These are phyloP conservation scores for Skeletonema grethae DNA, from an alignment of 108 stramenopile species.

Conservation along the genomic window DNA sequence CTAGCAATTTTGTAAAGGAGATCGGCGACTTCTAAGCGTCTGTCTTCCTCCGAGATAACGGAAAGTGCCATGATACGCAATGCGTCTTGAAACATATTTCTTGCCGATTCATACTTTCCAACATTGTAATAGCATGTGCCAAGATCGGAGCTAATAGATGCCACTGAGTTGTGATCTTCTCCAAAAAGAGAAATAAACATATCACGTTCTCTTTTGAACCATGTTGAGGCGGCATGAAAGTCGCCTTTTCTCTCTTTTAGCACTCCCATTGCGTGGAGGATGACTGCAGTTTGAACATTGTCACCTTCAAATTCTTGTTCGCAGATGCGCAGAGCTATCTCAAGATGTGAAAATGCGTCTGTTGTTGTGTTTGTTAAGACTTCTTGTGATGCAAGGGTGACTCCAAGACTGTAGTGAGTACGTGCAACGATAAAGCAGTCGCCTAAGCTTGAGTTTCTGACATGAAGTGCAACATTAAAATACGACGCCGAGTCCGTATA, in stretches of 20 bases:
- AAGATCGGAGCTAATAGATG: constrained; percentile 33
- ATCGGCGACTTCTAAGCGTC: constrained; percentile 43
- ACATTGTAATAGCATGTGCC: constrained; percentile 43
- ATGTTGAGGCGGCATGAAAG: constrained; percentile 36
- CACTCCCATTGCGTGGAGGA: constrained; percentile 45
- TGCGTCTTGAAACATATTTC: constrained; percentile 26
- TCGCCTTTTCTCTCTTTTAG: constrained; percentile 43
- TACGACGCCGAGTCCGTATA: constrained; percentile 26
- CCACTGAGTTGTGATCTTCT: constrained; percentile 37
- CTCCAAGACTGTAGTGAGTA: constrained; percentile 50
- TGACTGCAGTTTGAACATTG: constrained; percentile 33
- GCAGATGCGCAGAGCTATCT: constrained; percentile 38
- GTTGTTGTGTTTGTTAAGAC: constrained; percentile 8
- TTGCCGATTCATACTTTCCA: constrained; percentile 50
- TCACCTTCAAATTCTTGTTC: constrained; percentile 22
- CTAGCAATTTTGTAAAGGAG: constrained; percentile 53
- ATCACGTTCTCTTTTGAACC: constrained; percentile 37
- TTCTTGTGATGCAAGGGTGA: constrained; percentile 39
- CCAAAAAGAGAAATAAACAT: constrained; percentile 36
- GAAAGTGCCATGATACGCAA: constrained; percentile 26
- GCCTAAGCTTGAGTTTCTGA: constrained; percentile 25
- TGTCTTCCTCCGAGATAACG: constrained; percentile 9
- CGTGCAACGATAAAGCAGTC: constrained; percentile 44
- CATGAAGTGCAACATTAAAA: constrained; percentile 37
- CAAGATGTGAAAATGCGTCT: constrained; percentile 29